phyloP scores from a whole-genome alignment of 2,329 filamentous ascomycete genomes.

The Neobulgaria alba region DNA sequence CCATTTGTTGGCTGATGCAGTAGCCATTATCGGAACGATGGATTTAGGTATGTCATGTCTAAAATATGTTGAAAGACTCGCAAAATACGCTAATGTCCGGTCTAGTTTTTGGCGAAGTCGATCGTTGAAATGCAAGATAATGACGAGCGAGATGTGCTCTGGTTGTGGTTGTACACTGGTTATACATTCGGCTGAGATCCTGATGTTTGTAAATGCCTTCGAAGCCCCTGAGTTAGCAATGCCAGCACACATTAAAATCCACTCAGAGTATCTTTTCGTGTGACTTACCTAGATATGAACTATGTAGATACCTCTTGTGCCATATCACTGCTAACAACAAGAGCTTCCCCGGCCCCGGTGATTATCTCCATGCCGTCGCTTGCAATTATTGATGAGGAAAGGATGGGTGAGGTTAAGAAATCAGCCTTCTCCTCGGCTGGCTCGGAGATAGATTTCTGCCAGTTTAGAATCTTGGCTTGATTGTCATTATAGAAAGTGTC shows the following conservation, averaged over 20 bases:
- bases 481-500: too few species aligned
- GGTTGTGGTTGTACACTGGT: conserved; percentile 17
- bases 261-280: too few species aligned
- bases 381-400: too few species aligned
- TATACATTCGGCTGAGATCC: conserved; percentile 10
- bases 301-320: not conserved
- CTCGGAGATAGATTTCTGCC: conserved; percentile 10
- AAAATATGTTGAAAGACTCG: too few species aligned
- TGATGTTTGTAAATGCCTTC: conserved; percentile 20
- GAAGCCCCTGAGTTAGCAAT: conserved; percentile 20
- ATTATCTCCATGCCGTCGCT: too few species aligned
- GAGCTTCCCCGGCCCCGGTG: conserved; percentile 1
- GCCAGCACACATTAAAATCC: conserved; percentile 8
- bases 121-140: conserved; percentile 22
- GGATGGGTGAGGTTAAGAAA: not conserved
- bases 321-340: conserved; percentile 11
- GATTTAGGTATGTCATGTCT: conserved; percentile 58
- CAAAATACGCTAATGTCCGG: conserved; percentile 6
- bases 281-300: conserved; percentile 4
- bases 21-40: conserved; percentile 89
- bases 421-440: conserved; percentile 1
- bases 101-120: conserved; percentile 15
- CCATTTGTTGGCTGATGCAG: conserved; percentile 90
- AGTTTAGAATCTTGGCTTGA: too few species aligned
- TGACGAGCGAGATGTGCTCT: conserved; percentile 6